Percentiles rank a stretch among this genome's conserved stretches.
Conservation (phyloP, 257 asterid genomes). For the Catharanthus roseus region DNA sequence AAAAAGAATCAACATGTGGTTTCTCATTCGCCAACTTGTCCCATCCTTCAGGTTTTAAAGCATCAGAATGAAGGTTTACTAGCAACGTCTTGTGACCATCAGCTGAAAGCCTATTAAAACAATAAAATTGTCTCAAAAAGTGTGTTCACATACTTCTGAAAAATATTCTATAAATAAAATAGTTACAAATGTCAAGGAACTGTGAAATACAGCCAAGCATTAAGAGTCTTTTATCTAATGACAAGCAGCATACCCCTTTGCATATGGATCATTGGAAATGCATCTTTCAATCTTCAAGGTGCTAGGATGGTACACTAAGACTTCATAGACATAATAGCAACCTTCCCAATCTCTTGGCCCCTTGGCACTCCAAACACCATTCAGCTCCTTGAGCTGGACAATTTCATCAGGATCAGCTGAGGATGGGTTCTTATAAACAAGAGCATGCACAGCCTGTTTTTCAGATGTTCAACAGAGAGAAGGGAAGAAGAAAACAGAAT, state of each 20-base stretch:
- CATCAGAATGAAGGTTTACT: conserved; percentile 66
- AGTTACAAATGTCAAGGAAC: neutral
- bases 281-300: conserved; percentile 71
- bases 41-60: conserved; percentile 86
- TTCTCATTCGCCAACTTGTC: conserved; percentile 66
- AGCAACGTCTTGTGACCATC: conserved; percentile 64
- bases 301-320: conserved; percentile 79
- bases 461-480: conserved; percentile 1
- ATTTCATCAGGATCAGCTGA: conserved; percentile 47
- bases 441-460: conserved; percentile 55
- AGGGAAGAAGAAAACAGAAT: conserved; percentile 7
- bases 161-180: neutral
- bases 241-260: conserved; percentile 65
- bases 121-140: conserved; percentile 12
- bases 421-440: conserved; percentile 53
- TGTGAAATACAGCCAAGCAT: neutral
- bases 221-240: conserved; percentile 8
- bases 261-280: conserved; percentile 85
- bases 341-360: conserved; percentile 87
- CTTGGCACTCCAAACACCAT: conserved; percentile 77
- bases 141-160: conserved; percentile 3
- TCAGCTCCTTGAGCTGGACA: conserved; percentile 59
- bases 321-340: conserved; percentile 87
- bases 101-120: conserved; percentile 63
- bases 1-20: conserved; percentile 57